phyloP scores from a whole-genome alignment of 2,329 filamentous ascomycete genomes.

The Monosporascus sp. region DNA sequence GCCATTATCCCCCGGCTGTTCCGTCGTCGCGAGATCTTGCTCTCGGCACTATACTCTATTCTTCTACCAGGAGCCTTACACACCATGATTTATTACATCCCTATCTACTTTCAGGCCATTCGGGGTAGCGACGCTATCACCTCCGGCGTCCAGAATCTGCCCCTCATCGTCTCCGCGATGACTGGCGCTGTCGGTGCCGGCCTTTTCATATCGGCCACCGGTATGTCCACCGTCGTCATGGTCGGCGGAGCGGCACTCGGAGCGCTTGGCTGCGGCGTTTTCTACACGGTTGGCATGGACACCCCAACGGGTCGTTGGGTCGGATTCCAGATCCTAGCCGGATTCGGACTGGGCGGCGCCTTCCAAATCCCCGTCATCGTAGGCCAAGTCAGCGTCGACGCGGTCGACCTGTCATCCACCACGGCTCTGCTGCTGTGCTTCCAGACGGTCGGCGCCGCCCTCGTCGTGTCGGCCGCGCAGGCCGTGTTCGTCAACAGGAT shows the following conservation, averaged over 20 bases:
- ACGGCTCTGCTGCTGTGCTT: neutral
- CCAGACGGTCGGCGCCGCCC: neutral
- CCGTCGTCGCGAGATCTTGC: no score
- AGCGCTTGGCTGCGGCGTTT: constrained; percentile 24
- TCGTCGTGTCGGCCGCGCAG: neutral
- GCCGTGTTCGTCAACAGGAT: neutral
- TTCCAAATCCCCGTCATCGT: constrained; percentile 34
- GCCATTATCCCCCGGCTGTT: no score
- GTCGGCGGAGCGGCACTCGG: constrained; percentile 30
- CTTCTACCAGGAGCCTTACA: no score
- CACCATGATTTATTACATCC: constrained; percentile 27
- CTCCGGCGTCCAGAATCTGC: constrained; percentile 30
- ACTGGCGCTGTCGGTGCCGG: constrained; percentile 24
- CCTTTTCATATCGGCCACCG: constrained; percentile 18
- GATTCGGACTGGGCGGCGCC: constrained; percentile 26
- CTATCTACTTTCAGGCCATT: constrained; percentile 37
- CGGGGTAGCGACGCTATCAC: constrained; percentile 25
- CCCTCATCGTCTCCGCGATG: constrained; percentile 22
- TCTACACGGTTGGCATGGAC: constrained; percentile 23
- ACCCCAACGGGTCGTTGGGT: constrained; percentile 33
- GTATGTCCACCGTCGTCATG: constrained; percentile 27
- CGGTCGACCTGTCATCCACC: constrained; percentile 29
- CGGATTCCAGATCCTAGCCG: constrained; percentile 38
- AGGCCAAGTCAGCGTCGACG: constrained; percentile 23
- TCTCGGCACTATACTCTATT: no score